Conservation (phyloP, 2,329 filamentous ascomycete species). For the Phialocephala sp. region DNA sequence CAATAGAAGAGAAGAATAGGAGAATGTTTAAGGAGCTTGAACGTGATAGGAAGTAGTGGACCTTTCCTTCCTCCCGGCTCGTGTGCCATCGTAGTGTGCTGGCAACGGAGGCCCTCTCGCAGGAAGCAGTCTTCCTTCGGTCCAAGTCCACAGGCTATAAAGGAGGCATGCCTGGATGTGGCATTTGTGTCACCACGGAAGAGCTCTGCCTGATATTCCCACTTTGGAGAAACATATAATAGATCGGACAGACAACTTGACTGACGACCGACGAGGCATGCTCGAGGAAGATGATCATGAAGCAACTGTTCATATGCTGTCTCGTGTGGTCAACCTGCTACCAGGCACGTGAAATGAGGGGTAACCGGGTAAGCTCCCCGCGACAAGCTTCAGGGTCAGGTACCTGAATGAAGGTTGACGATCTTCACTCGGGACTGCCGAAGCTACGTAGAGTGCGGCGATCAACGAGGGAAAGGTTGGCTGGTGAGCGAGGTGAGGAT, state of each 20-base stretch:
- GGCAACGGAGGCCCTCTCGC: neutral
- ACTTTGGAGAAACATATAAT: neutral
- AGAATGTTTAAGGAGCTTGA: neutral
- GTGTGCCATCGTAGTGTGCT: neutral
- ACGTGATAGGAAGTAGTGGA: neutral
- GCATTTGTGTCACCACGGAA: neutral
- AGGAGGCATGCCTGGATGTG: neutral
- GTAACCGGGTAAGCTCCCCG: neutral
- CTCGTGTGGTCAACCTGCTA: no score
- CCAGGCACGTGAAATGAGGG: constrained; percentile 4
- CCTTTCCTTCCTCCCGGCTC: neutral
- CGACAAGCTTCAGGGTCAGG: neutral
- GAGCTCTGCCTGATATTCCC: neutral
- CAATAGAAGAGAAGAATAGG: neutral
- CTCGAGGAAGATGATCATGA: neutral
- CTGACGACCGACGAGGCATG: neutral
- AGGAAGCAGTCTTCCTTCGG: constrained; percentile 1
- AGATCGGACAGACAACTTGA: neutral
- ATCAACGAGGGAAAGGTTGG: neutral
- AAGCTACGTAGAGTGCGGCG: neutral
- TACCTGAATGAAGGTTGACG: neutral
- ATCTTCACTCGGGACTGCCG: neutral
- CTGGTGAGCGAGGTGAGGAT: no score
- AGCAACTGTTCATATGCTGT: no score
- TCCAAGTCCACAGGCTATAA: neutral